Evolutionary conservation across 225 moss, liverwort and hornwort genomes (phyloP), one percentile per base, ranked within the genome.

Genomic region (Pleurozium schreberi): DNA sequence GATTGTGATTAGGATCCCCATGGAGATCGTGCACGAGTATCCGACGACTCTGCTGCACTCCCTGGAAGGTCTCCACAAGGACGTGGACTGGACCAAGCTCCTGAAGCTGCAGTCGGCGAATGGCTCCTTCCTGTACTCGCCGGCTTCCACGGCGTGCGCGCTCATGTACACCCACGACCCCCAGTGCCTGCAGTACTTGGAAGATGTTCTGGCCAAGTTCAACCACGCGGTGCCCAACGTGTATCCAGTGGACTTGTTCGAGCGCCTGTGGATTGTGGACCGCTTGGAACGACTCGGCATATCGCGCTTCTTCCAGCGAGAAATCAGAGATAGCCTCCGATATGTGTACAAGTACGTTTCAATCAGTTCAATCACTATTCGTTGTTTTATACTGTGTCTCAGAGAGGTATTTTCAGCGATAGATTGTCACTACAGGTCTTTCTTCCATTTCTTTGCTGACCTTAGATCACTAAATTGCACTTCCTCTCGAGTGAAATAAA

Each of bases 91-190:
- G 98, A 88, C 78, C 59, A 78, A 94, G 78, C 89, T 98, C 18
- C 89, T 96, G 52, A 92, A 95, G 92, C 92, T 98, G 7, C 96
- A 98, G 90, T 90, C 85, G 69, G 69, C 86, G 49, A 93, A 98
- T 49, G 98, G 98, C 43, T 96, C 96, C 14, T 96, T 98, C 79
- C 85, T 96, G 42, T 75, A 34, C 80, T 96, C 96, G 42, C 96
- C 98, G 12, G 96, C 98, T 17, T 92, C 96, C 64, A 96, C 98
- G 38, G 98, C 98, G 10, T 96, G 96, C 85, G 96, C 96, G 18
- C 90, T 96, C 40, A 92, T 96, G 71, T 90, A 96, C 88, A 95
- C 95, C 21, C 92, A 91, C 84, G 93, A 98, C 86, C 81, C 91
- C 22, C 93, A 93, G 69, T 96, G 96, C 83, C 88, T 94, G 23